Evolutionary conservation across 768 basidiomycete genomes (phyloP), one percentile per base, ranked within the genome.

Genomic region (Tulasnella sp.): DNA sequence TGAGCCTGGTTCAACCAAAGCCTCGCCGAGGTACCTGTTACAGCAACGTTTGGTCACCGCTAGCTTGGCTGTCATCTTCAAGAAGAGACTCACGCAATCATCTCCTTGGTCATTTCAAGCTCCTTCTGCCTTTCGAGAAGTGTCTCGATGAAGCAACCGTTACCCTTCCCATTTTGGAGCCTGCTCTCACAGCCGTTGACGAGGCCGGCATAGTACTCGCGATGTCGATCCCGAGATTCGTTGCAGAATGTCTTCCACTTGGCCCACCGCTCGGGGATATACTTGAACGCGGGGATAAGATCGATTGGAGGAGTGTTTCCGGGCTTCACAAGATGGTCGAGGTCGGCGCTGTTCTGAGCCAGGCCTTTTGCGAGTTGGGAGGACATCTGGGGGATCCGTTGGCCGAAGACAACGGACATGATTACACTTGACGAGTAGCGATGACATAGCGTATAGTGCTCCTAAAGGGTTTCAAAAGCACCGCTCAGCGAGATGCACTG

Each of bases 221-320:
- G 76, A 42, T 81, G 80, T 26, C 78, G 47, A 1, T 35, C 67
- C 17, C 77, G 68, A 12, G 75, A 69, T n/a, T 77, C 74, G 22
- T 72, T 73, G 19, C 73, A 74, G 8, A 77, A 63, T 0, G 65
- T 67, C 73, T 82, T 82, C 81, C 81, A 82, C 11, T 75, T 69
- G 2, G 80, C 80, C 75, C 76, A 82, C 7, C 81, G 76, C 64
- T 78, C 79, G 2, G 81, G 81, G 5, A 82, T 75, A 47, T 79
- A 76, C n/a, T 62, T 29, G 16, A 72, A 35, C 14, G 41, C 26
- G 16, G 71, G 71, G 7, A 72, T 62, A 4, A 72, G 35, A 62
- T 72, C 71, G n/a, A 72, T 39, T 3, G 71, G 71, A 4, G 71
- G 71, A n/a, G 62, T 75, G 19, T 79, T 77, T 12, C 81, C 80